Evolutionary conservation across 2,329 filamentous ascomycete species (phyloP), one percentile per base, ranked within the genome.

Genomic region (Talaromyces sp.): DNA sequence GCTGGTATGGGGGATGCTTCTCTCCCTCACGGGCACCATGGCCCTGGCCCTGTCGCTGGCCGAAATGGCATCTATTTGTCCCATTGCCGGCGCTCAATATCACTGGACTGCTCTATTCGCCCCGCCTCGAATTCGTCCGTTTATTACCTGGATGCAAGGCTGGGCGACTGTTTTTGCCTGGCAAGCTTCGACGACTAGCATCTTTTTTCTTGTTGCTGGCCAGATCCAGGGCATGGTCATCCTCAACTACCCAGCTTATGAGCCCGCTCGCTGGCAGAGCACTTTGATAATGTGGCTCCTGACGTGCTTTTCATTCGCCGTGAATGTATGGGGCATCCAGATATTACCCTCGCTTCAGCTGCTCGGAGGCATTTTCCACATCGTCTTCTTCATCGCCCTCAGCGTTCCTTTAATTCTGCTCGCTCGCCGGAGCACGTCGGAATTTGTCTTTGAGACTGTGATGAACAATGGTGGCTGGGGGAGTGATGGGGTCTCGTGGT

Each of bases 401-500:
- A 51, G 77, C 4, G 70, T 78, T 5, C 70, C 74, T 1, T 61
- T 78, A 22, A 66, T 77, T 10, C 65, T 72, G 54, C 67, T 76
- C 9, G 65, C 69, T 17, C 69, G 72, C 17, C 70, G 73, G 59
- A 69, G 71, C 54, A 66, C 68, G 44, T 61, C 73, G 6, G 62
- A 69, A 0, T 72, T 75, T n/a, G 77, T 84, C 1, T 83, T 83
- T 61, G 72, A 68, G 0, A 73, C 72, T 0, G 80, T 81, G 44
- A 65, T 71, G n/a, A 82, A 82, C 58, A 70, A 73, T 0, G 78
- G 80, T 1, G 76, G 70, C 0, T 84, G 80, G 80, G 64, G 70
- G 6, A 75, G 71, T 0, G 70, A 78, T 33, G 80, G 75, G 0
- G 53, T 82, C 8, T 78, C 80, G 1, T 83, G 80, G 62, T 77